phyloP scores from a whole-genome alignment of 2,329 filamentous ascomycete genomes.

The Alternaria arbusti region DNA sequence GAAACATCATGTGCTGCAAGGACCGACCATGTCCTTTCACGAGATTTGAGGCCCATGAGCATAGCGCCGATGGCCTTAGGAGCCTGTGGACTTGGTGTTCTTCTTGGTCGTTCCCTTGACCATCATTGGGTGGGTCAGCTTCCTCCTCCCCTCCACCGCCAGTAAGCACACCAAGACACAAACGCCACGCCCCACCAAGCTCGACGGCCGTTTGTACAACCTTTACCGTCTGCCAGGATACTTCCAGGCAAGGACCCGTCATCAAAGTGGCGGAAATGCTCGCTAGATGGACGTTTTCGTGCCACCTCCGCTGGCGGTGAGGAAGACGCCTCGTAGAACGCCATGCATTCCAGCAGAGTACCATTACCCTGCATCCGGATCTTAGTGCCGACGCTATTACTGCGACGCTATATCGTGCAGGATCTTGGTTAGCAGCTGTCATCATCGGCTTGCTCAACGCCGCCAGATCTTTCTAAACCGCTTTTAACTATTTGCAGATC shows the following conservation, averaged over 20 bases:
- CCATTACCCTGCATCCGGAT: slow-evolving; percentile 37
- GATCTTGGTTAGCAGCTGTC: slow-evolving; percentile 39
- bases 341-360: slow-evolving; percentile 15
- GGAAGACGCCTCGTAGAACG: slow-evolving; percentile 13
- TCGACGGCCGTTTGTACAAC: slow-evolving; percentile 23
- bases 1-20: slow-evolving; percentile 21
- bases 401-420: slow-evolving; percentile 37
- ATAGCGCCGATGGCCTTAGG: slow-evolving; percentile 13
- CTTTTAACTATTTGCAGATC: slow-evolving; percentile 34
- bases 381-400: slow-evolving; percentile 34
- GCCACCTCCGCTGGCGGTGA: slow-evolving; percentile 23
- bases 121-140: slow-evolving; percentile 22
- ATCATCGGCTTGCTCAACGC: slow-evolving; percentile 30
- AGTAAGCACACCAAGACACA: slow-evolving; percentile 23
- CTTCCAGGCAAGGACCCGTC: slow-evolving; percentile 20
- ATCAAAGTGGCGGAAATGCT: slow-evolving; percentile 24
- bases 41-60: slow-evolving; percentile 20
- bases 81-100: slow-evolving; percentile 1
- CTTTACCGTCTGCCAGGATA: slow-evolving; percentile 22
- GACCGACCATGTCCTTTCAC: slow-evolving; percentile 14
- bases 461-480: slow-evolving; percentile 39
- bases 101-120: not conserved
- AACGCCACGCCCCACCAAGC: slow-evolving; percentile 26
- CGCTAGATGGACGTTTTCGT: slow-evolving; percentile 17
- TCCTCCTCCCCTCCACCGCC: slow-evolving; percentile 2